Conservation (phyloP, 371 early-diverging fungal species). For the Actinomucor elegans region DNA sequence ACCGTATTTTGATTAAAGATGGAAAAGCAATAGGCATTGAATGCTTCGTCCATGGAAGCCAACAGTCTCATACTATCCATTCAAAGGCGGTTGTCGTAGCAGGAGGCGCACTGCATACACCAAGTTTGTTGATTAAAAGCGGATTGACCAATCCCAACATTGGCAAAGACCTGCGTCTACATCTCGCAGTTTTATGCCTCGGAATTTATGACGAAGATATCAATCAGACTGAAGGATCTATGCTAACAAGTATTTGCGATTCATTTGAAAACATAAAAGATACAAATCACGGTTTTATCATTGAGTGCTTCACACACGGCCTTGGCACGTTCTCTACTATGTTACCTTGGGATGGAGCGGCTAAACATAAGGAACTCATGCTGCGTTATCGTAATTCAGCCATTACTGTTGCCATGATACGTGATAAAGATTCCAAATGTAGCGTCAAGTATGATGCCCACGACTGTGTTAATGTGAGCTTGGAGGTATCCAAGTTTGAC, state of each 20-base stretch:
- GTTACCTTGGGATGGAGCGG: constrained; percentile 48
- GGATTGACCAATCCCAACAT: constrained; percentile 66
- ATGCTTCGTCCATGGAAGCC: constrained; percentile 4
- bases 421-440: constrained; percentile 40
- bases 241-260: neutral
- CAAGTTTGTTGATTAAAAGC: constrained; percentile 58
- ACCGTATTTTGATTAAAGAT: constrained; percentile 37
- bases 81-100: constrained; percentile 60
- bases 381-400: constrained; percentile 6
- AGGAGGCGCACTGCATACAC: constrained; percentile 64
- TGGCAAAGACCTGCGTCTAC: constrained; percentile 46
- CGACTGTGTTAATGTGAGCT: constrained; percentile 59
- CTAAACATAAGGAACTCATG: constrained; percentile 11
- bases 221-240: constrained; percentile 32
- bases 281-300: constrained; percentile 4
- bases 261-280: constrained; percentile 1
- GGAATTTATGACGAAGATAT: constrained; percentile 25
- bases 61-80: constrained; percentile 5
- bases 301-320: constrained; percentile 10
- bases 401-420: constrained; percentile 4
- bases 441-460: constrained; percentile 9
- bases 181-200: constrained; percentile 40
- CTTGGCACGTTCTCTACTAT: constrained; percentile 7
- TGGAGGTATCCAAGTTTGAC: constrained; percentile 64
- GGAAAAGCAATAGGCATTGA: constrained; percentile 51